These are phyloP conservation scores for Piper longum DNA, from an alignment of 164 flowering plant species.

Conservation along the genomic window DNA sequence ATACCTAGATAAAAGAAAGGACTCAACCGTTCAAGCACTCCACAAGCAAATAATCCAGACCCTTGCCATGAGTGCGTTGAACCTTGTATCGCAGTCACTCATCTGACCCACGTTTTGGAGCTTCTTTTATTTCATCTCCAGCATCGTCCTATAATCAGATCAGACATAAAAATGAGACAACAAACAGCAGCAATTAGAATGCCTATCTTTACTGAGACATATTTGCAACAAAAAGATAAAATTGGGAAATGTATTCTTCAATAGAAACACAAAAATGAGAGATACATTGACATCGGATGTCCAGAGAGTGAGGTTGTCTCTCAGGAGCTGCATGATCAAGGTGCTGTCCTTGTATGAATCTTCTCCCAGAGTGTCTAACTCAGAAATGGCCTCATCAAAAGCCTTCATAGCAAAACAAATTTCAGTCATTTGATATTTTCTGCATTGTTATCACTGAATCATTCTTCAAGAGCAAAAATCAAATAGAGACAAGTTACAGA, in stretches of 20 bases:
- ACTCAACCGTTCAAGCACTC: background rate
- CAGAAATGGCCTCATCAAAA: slow-evolving; percentile 89
- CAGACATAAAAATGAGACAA: background rate
- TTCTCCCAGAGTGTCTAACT: slow-evolving; percentile 73
- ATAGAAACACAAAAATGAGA: background rate
- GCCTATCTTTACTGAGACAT: background rate
- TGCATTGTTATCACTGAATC: background rate
- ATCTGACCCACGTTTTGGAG: slow-evolving; percentile 31
- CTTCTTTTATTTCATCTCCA: slow-evolving; percentile 54
- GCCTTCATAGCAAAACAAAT: slow-evolving; percentile 25
- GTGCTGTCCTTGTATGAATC: slow-evolving; percentile 94
- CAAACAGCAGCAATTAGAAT: background rate
- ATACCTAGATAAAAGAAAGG: no score
- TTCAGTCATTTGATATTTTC: no score
- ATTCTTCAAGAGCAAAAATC: background rate
- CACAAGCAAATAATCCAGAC: background rate
- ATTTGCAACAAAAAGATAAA: background rate
- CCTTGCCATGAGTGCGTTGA: background rate
- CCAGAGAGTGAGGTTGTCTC: slow-evolving; percentile 93
- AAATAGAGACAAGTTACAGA: background rate
- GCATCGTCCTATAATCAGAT: slow-evolving; percentile 13
- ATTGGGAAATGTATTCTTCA: no score
- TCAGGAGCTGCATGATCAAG: slow-evolving; percentile 77
- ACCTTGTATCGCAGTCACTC: slow-evolving; percentile 6
- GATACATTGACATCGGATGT: slow-evolving; percentile 44